These are phyloP conservation scores for Globisporangium polare DNA, from an alignment of 352 stramenopile species.

Conservation along the genomic window DNA sequence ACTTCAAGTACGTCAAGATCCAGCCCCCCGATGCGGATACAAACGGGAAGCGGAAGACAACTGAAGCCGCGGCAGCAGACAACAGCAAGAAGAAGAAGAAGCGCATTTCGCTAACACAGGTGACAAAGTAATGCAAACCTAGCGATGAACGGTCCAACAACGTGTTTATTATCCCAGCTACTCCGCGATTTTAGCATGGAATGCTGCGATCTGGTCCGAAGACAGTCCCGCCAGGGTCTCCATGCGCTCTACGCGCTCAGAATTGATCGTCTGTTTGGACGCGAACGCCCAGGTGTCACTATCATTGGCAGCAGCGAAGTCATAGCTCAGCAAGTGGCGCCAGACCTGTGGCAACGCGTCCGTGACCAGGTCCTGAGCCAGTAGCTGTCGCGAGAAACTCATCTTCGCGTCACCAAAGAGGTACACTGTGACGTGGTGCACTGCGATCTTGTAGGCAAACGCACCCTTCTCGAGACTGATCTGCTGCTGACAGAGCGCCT, in stretches of 20 bases:
- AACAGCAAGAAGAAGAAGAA: slow-evolving; percentile 7
- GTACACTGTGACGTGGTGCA: slow-evolving; percentile 58
- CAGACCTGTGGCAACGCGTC: slow-evolving; percentile 35
- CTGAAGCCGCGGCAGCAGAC: not conserved
- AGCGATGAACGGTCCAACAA: not conserved
- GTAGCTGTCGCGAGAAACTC: slow-evolving; percentile 42
- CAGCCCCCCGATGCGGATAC: not conserved
- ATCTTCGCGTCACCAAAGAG: slow-evolving; percentile 38
- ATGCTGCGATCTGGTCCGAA: slow-evolving; percentile 22
- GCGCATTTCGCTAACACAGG: slow-evolving; percentile 4
- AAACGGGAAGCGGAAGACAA: not conserved
- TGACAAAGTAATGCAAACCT: not conserved
- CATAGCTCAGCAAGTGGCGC: slow-evolving; percentile 51
- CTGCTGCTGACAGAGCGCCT: slow-evolving; percentile 32
- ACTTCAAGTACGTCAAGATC: slow-evolving; percentile 60
- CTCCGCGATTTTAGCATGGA: slow-evolving; percentile 21
- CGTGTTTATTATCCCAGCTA: not conserved
- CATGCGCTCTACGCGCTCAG: slow-evolving; percentile 12
- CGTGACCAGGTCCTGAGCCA: slow-evolving; percentile 36
- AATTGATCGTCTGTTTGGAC: not conserved
- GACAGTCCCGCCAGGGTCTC: slow-evolving; percentile 26
- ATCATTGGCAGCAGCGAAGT: slow-evolving; percentile 8
- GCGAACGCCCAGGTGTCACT: not conserved
- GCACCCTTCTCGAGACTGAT: slow-evolving; percentile 28
- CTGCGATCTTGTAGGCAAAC: slow-evolving; percentile 57